A percentile compares a stretch with the other conserved stretches of the same genome.
phyloP scores from a whole-genome alignment of 257 asterid species.

The Gentiana dahurica region DNA sequence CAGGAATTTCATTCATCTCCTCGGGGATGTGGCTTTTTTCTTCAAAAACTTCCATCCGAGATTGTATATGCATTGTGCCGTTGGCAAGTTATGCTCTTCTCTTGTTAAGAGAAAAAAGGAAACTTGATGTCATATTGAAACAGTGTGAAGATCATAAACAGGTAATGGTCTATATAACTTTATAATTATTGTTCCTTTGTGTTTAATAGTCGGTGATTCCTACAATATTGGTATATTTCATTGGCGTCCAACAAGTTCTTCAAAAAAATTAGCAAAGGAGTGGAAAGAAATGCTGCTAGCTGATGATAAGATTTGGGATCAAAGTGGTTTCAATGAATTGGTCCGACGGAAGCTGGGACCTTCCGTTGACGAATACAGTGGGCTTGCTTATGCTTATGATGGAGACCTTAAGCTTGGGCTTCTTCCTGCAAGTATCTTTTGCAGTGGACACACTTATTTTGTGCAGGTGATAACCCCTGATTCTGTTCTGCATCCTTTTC shows the following conservation, averaged over 20 bases:
- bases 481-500: background rate
- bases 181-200: background rate
- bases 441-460: constrained; percentile 97
- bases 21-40: no score
- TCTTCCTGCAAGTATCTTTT: constrained; percentile 93
- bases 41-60: no score
- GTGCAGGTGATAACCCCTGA: constrained; percentile 57
- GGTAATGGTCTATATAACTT: no score
- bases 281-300: constrained; percentile 84
- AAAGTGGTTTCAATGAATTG: constrained; percentile 85
- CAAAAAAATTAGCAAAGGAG: constrained; percentile 77
- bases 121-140: no score
- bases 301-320: constrained; percentile 94
- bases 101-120: no score
- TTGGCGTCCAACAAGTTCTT: constrained; percentile 86
- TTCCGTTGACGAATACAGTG: constrained; percentile 92
- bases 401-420: constrained; percentile 91
- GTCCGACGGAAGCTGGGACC: constrained; percentile 89
- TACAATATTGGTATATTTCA: constrained; percentile 96
- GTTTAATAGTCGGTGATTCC: constrained; percentile 64
- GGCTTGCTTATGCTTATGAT: constrained; percentile 93
- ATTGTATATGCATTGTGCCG: no score
- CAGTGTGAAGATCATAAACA: no score
- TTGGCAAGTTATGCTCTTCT: no score
- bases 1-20: no score